Percentiles rank a stretch among this genome's conserved stretches.
These are phyloP conservation scores for Croton setiger DNA, from an alignment of 441 rosid species.

Conservation along the genomic window DNA sequence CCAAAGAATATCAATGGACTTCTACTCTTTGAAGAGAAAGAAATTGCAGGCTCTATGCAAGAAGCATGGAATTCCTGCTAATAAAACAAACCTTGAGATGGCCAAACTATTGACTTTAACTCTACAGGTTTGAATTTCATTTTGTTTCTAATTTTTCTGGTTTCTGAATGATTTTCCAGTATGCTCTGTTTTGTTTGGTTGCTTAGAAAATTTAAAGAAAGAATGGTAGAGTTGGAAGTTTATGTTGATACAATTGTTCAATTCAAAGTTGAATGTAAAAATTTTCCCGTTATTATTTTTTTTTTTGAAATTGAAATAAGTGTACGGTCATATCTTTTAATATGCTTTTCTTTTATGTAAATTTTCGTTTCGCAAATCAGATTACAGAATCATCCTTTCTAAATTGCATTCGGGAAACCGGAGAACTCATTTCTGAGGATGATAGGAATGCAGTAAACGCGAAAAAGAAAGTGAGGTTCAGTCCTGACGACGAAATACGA, in stretches of 20 bases:
- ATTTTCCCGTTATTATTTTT: too few species aligned
- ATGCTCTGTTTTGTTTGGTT: conserved; percentile 9
- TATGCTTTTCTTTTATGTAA: too few species aligned
- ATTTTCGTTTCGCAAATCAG: too few species aligned
- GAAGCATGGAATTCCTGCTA: conserved; percentile 56
- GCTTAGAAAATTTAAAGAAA: conserved; percentile 1
- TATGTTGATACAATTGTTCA: background rate
- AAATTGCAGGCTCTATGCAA: conserved; percentile 59
- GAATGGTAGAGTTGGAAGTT: background rate
- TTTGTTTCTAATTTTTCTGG: background rate
- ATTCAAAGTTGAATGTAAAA: too few species aligned
- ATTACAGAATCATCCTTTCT: background rate
- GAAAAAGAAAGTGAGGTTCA: conserved; percentile 60
- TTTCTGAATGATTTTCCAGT: background rate
- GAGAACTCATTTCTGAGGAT: conserved; percentile 9
- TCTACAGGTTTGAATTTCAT: conserved; percentile 32
- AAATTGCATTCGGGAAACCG: conserved; percentile 20
- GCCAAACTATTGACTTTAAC: conserved; percentile 36
- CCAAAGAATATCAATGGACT: conserved; percentile 29
- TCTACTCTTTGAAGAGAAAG: conserved; percentile 50
- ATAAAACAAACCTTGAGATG: conserved; percentile 52
- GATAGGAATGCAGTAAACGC: conserved; percentile 8
- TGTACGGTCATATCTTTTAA: too few species aligned
- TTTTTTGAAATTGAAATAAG: too few species aligned
- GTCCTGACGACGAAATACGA: conserved; percentile 45